A percentile compares a stretch with the other conserved stretches of the same genome.
phyloP scores from a whole-genome alignment of 108 stramenopile species.

The Cyclotella atomus region DNA sequence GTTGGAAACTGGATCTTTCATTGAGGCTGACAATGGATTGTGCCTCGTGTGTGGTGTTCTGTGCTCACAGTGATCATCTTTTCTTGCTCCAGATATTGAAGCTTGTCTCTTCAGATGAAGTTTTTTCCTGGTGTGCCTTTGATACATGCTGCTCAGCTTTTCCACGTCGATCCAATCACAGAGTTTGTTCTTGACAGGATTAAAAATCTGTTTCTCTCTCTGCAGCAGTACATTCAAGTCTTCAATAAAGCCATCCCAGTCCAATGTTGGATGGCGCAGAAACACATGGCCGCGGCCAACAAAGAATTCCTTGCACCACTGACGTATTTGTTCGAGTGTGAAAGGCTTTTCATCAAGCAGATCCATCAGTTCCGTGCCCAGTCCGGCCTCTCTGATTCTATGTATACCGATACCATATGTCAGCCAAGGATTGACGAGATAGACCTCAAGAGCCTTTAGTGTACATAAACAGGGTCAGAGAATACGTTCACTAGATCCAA shows the following conservation, averaged over 20 bases:
- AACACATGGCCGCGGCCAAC: background rate
- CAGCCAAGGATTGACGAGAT: slow-evolving; percentile 52
- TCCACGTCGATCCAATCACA: slow-evolving; percentile 53
- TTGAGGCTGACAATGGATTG: background rate
- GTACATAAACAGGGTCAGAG: background rate
- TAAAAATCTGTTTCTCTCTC: slow-evolving; percentile 47
- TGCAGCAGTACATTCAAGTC: slow-evolving; percentile 7
- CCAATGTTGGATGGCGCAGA: background rate
- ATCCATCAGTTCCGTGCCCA: slow-evolving; percentile 35
- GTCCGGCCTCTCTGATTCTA: slow-evolving; percentile 48
- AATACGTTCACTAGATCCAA: background rate
- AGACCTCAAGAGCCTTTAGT: slow-evolving; percentile 38
- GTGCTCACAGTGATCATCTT: background rate
- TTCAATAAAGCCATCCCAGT: background rate
- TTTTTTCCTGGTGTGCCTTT: background rate
- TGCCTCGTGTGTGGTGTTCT: background rate
- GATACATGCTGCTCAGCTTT: background rate
- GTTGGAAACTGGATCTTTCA: background rate
- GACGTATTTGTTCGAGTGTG: background rate
- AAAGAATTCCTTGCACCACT: slow-evolving; percentile 1
- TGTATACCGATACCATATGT: slow-evolving; percentile 57
- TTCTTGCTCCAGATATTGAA: background rate
- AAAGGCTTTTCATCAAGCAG: slow-evolving; percentile 44
- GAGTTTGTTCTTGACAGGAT: slow-evolving; percentile 47
- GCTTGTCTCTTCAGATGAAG: background rate